Conservation (phyloP, 495 filamentous ascomycete genomes). For the Evernia prunastri region DNA sequence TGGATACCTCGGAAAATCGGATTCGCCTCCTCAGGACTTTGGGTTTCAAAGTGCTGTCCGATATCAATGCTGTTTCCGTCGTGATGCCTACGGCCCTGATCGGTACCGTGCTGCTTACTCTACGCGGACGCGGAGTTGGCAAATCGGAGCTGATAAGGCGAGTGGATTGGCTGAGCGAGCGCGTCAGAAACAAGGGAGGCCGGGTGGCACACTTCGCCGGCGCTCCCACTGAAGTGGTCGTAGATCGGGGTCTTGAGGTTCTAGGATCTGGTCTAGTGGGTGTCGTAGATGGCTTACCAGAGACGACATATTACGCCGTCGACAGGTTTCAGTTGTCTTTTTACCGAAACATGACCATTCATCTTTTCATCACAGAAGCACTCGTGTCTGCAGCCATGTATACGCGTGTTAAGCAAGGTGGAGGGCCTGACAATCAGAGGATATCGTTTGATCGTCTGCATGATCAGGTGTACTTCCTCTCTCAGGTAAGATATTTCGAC, state of each 20-base stretch:
- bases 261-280: slow-evolving; percentile 84
- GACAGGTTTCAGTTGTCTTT: slow-evolving; percentile 96
- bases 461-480: slow-evolving; percentile 80
- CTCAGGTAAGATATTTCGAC: slow-evolving; percentile 44
- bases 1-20: slow-evolving; percentile 43
- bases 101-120: slow-evolving; percentile 85
- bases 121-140: slow-evolving; percentile 87
- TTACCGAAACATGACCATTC: slow-evolving; percentile 98
- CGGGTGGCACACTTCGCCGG: slow-evolving; percentile 89
- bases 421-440: slow-evolving; percentile 70
- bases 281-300: slow-evolving; percentile 65
- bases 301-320: slow-evolving; percentile 87
- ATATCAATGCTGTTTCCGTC: slow-evolving; percentile 93
- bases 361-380: slow-evolving; percentile 89
- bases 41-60: slow-evolving; percentile 83
- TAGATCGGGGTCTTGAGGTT: slow-evolving; percentile 84
- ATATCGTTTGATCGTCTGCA: slow-evolving; percentile 65
- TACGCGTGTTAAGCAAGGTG: slow-evolving; percentile 79
- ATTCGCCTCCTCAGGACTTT: slow-evolving; percentile 67
- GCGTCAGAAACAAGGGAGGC: slow-evolving; percentile 79
- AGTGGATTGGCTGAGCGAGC: slow-evolving; percentile 81
- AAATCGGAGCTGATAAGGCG: slow-evolving; percentile 76
- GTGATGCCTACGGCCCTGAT: slow-evolving; percentile 97
- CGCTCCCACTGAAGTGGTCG: slow-evolving; percentile 68
- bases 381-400: slow-evolving; percentile 86